Percentiles rank a stretch among this genome's conserved stretches.
Evolutionary conservation across 106 monocot species (phyloP).

Genomic region (Dendrobium officinale): DNA sequence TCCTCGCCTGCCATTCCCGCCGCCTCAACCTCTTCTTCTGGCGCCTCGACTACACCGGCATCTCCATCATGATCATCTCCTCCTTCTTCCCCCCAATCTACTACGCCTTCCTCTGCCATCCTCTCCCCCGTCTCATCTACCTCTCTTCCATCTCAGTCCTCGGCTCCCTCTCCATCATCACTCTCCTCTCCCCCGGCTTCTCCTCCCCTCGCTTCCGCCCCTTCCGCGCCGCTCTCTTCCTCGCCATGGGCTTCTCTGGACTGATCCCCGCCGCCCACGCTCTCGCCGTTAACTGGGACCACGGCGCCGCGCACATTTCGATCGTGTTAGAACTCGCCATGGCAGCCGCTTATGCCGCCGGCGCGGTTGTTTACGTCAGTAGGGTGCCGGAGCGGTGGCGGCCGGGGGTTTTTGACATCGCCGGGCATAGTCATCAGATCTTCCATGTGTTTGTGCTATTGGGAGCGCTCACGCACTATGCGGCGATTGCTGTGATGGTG

Average conservation of each 20-base stretch:
- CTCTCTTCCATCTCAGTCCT: conserved; percentile 58
- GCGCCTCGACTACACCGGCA: conserved; percentile 87
- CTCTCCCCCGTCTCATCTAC: conserved; percentile 45
- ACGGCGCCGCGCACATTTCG: conserved; percentile 43
- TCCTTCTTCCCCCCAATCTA: conserved; percentile 85
- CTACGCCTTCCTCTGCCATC: conserved; percentile 85
- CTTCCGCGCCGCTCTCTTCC: conserved; percentile 68
- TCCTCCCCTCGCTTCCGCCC: conserved; percentile 60
- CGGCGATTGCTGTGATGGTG: conserved; percentile 43
- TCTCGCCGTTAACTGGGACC: conserved; percentile 47
- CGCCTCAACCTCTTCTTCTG: conserved; percentile 75
- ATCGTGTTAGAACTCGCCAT: conserved; percentile 59
- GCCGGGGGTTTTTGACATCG: conserved; percentile 73
- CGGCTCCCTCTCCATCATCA: conserved; percentile 33
- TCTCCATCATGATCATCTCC: conserved; percentile 84
- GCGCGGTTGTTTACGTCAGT: conserved; percentile 57
- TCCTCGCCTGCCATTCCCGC: conserved; percentile 86
- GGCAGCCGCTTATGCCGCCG: conserved; percentile 53
- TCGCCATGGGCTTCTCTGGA: conserved; percentile 84
- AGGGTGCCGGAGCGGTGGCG: conserved; percentile 81
- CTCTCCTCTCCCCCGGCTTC: conserved; percentile 54
- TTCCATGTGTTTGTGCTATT: conserved; percentile 82
- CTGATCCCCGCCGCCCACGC: conserved; percentile 72
- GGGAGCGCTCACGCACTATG: conserved; percentile 73
- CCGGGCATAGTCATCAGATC: conserved; percentile 92